Evolutionary conservation across 1,284 basidiomycete species (phyloP), one percentile per base, ranked within the genome.

Genomic region (Sanghuangporus weigelae): DNA sequence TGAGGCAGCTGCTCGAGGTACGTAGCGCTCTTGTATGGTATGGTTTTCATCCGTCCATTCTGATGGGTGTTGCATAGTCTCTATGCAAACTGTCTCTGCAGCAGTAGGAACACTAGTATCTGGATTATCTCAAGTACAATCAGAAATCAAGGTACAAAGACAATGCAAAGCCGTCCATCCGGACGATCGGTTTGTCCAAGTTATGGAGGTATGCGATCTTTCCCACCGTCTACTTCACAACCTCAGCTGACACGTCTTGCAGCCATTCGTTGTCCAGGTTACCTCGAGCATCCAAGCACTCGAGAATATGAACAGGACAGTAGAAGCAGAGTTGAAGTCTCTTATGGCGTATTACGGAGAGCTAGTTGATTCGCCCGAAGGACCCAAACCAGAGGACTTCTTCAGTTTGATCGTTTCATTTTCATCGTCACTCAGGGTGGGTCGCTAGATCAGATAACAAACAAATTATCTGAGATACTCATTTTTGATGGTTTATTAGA

Each of bases 1-100:
- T 2, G 92, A 96, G 72, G 84, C 91, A 3, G 94, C 93, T 6
- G 88, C 92, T 49, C 81, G 92, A 71, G 79, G 93, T 92, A 68
- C 69, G 83, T 71, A 5, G 55, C 40, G 7, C 31, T 35, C 1
- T 36, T 57, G 36, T 44, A 0, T 4, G 1, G 26, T 31, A 31
- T 5, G 26, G 26, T 26, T 11, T n/a, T 38, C 5, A 40, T 46
- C 16, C 16, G 12, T 39, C 14, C 35, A 46, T 44, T 60, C 57
- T 68, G 58, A 65, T 39, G 59, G 61, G 16, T 35, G 21, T 50
- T 8, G 12, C n/a, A n/a, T 51, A 94, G 92, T 93, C 1, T 92
- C 92, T 23, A 79, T 90, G 5, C 83, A 87, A 64, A 83, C 81
- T 0, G 77, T 89, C 6, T 71, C 79, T 7, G 80, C 86, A 50